Evolutionary conservation across 2,329 filamentous ascomycete genomes (phyloP).

Genomic region (Clathrospora elynae): DNA sequence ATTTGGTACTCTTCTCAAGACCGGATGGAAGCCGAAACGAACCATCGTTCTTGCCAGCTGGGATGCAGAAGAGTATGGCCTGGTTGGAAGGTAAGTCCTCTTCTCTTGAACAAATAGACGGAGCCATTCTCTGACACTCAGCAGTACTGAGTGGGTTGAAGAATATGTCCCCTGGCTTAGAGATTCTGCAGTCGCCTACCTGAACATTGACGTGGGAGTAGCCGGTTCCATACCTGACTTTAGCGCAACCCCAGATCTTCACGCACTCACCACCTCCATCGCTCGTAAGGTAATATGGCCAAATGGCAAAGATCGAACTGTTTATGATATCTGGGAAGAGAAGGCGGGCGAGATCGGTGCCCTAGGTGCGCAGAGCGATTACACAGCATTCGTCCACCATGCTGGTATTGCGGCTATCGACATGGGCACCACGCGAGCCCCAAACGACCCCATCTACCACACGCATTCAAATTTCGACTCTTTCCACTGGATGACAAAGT

Average conservation of each 20-base stretch:
- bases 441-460: slow-evolving; percentile 51
- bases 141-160: slow-evolving; percentile 55
- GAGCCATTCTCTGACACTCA: slow-evolving; percentile 15
- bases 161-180: slow-evolving; percentile 56
- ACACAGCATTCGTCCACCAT: slow-evolving; percentile 53
- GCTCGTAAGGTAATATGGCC: slow-evolving; percentile 50
- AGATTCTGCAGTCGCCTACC: slow-evolving; percentile 51
- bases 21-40: slow-evolving; percentile 55
- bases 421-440: slow-evolving; percentile 46
- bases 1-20: slow-evolving; percentile 54
- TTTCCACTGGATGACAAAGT: slow-evolving; percentile 58
- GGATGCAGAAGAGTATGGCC: slow-evolving; percentile 51
- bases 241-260: slow-evolving; percentile 48
- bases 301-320: slow-evolving; percentile 47
- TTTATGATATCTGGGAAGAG: slow-evolving; percentile 53
- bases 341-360: slow-evolving; percentile 47
- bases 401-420: slow-evolving; percentile 49
- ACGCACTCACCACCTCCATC: slow-evolving; percentile 38
- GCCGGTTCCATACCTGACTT: slow-evolving; percentile 50
- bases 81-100: slow-evolving; percentile 28
- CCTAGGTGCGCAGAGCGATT: slow-evolving; percentile 54
- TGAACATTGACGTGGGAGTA: slow-evolving; percentile 56
- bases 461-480: slow-evolving; percentile 55
- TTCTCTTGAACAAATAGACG: not conserved
- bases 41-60: slow-evolving; percentile 47